phyloP scores from a whole-genome alignment of 352 stramenopile species.

The Phytophthora uliginosa region DNA sequence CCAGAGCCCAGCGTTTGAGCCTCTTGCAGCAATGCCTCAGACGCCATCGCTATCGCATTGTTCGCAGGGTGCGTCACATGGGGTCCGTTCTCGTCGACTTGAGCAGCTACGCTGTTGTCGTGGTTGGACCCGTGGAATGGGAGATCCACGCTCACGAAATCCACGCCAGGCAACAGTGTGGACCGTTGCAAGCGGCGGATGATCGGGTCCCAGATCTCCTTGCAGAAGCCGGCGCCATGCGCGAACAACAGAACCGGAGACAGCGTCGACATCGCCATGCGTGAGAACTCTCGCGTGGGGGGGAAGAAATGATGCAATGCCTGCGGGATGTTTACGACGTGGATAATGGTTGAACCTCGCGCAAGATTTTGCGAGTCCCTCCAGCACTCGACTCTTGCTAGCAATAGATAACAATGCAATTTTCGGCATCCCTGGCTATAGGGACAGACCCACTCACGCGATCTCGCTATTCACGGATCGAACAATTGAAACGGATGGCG shows the following conservation, averaged over 20 bases:
- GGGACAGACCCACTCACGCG: not conserved
- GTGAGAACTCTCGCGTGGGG: not conserved
- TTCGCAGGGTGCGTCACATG: conserved; percentile 56
- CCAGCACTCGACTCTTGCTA: not conserved
- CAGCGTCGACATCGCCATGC: not conserved
- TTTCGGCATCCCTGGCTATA: not conserved
- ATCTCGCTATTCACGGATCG: not conserved
- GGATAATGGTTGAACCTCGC: not conserved
- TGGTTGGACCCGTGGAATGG: conserved; percentile 52
- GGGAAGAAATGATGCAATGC: not conserved
- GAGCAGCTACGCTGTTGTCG: conserved; percentile 44
- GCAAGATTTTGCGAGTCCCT: not conserved
- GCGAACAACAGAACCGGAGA: conserved; percentile 55
- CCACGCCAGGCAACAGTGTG: conserved; percentile 14
- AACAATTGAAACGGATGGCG: too few relatives aligned
- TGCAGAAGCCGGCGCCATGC: conserved; percentile 58
- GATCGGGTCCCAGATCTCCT: conserved; percentile 59
- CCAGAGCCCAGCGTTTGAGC: conserved; percentile 3
- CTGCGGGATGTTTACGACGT: not conserved
- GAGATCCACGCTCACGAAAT: conserved; percentile 43
- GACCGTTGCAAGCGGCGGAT: conserved; percentile 38
- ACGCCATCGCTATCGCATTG: conserved; percentile 32
- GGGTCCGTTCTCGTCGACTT: conserved; percentile 33
- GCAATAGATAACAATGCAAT: too few relatives aligned
- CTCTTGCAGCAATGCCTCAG: conserved; percentile 21